phyloP scores from a whole-genome alignment of 306 rosid species.

The Crotalaria pallida region DNA sequence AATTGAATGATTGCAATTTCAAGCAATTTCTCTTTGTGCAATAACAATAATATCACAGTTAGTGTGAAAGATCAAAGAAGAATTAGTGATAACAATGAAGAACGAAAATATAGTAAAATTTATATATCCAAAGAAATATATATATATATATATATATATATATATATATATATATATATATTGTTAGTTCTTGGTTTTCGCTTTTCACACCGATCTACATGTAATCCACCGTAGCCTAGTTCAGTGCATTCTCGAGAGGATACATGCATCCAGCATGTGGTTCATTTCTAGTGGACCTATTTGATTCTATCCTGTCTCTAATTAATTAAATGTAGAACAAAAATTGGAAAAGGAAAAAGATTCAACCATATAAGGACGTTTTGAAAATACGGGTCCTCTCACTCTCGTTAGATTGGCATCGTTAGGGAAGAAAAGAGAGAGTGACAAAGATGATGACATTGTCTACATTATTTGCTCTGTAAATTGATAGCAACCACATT shows the following conservation, averaged over 20 bases:
- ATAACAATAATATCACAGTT: no score
- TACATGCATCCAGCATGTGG: conserved; percentile 10
- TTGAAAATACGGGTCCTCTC: not conserved
- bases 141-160: no score
- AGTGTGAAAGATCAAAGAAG: no score
- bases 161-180: no score
- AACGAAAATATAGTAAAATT: no score
- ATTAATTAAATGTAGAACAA: not conserved
- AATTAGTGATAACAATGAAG: no score
- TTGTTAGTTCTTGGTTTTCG: not conserved
- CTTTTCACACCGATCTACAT: not conserved
- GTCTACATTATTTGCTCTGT: conserved; percentile 14
- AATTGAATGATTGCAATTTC: no score
- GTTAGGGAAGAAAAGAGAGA: not conserved
- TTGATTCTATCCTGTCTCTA: not conserved
- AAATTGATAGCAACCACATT: not conserved
- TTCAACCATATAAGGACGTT: not conserved
- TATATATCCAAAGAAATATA: no score
- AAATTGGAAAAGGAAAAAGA: no score
- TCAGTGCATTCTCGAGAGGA: conserved; percentile 1
- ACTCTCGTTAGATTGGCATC: not conserved
- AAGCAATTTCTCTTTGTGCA: no score
- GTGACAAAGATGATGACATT: conserved; percentile 9
- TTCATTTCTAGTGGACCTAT: not conserved
- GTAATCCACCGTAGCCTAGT: not conserved